Percentiles rank a stretch among this genome's conserved stretches.
Evolutionary conservation across 352 stramenopile genomes (phyloP).

Genomic region (Phytophthora agathidicida): DNA sequence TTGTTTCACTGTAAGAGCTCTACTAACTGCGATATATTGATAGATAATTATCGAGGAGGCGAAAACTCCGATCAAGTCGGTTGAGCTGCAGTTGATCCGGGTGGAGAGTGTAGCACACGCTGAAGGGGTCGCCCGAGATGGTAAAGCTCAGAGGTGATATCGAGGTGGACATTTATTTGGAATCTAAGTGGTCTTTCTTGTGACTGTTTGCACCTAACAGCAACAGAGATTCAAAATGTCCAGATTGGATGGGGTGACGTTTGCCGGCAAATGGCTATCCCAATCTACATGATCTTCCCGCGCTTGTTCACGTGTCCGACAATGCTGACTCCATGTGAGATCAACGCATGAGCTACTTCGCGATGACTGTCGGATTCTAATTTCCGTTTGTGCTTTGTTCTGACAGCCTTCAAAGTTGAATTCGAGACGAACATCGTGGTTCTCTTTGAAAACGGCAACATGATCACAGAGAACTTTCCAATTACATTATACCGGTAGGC

Average conservation of each 20-base stretch:
- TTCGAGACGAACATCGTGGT: constrained; percentile 95
- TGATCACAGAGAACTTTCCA: constrained; percentile 92
- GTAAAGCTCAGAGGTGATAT: constrained; percentile 25
- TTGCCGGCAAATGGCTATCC: constrained; percentile 88
- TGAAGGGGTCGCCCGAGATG: constrained; percentile 82
- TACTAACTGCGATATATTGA: background rate
- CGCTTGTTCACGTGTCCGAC: constrained; percentile 92
- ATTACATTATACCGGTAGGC: constrained; percentile 83
- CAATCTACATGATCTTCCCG: constrained; percentile 96
- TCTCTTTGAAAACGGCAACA: constrained; percentile 91
- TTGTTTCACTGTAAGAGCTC: background rate
- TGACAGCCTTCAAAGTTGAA: constrained; percentile 89
- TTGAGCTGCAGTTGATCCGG: constrained; percentile 92
- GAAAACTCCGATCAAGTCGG: constrained; percentile 79
- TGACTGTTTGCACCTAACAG: constrained; percentile 31
- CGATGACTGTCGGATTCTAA: background rate
- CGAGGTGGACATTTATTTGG: background rate
- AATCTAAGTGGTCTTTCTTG: background rate
- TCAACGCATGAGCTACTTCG: background rate
- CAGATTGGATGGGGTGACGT: constrained; percentile 93
- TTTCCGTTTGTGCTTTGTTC: constrained; percentile 1
- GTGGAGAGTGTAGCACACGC: constrained; percentile 87
- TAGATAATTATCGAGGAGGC: constrained; percentile 84
- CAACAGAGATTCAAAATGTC: constrained; percentile 95
- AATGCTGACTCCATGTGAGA: constrained; percentile 79